Conservation (phyloP, 345 rosid genomes). For the Eutrema yunnanense region DNA sequence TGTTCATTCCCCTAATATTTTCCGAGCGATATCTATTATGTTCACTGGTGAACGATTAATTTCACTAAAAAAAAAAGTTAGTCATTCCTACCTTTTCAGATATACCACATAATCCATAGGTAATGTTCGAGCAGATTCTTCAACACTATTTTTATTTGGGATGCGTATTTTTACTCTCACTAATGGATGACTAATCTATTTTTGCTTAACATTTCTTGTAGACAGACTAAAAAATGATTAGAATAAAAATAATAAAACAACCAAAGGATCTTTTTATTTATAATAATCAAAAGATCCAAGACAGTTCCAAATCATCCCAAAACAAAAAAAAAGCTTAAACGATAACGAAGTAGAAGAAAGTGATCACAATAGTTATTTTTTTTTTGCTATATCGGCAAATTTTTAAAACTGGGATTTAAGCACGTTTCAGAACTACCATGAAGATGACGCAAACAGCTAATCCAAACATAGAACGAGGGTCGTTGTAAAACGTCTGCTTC, state of each 20-base stretch:
- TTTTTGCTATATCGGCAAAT: conserved; percentile 36
- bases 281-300: background rate
- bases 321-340: background rate
- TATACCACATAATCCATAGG: no score
- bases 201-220: background rate
- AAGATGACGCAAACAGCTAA: conserved; percentile 57
- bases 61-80: no score
- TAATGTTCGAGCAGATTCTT: no score
- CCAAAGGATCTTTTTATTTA: conserved; percentile 7
- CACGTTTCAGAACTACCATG: conserved; percentile 60
- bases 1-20: no score
- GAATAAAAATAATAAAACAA: background rate
- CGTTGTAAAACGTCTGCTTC: conserved; percentile 21
- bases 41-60: no score
- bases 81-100: no score
- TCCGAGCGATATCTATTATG: no score
- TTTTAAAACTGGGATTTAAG: conserved; percentile 10
- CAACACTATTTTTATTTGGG: no score
- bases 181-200: background rate
- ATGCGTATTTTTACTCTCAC: no score
- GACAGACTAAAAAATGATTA: background rate
- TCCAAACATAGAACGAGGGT: conserved; percentile 45
- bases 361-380: background rate
- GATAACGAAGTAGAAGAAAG: background rate
- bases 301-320: conserved; percentile 5